Evolutionary conservation across 306 rosid genomes (phyloP).

Genomic region (Castanea sativa): DNA sequence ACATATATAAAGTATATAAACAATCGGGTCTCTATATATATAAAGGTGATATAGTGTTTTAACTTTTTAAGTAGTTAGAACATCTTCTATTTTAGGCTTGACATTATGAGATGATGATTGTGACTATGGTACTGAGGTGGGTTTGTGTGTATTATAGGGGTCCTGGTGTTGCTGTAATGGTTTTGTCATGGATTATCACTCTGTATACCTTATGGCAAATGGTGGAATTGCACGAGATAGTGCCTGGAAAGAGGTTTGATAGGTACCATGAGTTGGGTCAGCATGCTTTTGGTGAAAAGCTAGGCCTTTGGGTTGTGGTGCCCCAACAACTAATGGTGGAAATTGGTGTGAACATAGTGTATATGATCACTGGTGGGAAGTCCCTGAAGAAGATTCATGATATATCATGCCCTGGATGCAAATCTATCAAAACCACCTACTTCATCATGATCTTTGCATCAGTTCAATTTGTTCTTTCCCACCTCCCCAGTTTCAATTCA

Average conservation of each 20-base stretch:
- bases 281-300: conserved; percentile 36
- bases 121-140: not conserved
- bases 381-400: conserved; percentile 36
- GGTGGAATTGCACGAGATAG: conserved; percentile 46
- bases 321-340: conserved; percentile 45
- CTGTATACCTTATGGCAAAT: conserved; percentile 46
- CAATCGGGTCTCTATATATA: no score
- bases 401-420: conserved; percentile 16
- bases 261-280: conserved; percentile 50
- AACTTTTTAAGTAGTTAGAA: no score
- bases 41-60: no score
- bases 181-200: conserved; percentile 45
- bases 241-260: conserved; percentile 42
- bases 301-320: conserved; percentile 41
- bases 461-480: conserved; percentile 38
- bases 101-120: not conserved
- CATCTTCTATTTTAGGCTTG: no score
- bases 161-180: conserved; percentile 29
- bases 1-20: no score
- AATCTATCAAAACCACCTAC: conserved; percentile 37
- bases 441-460: conserved; percentile 42
- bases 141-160: conserved; percentile 26
- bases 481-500: conserved; percentile 46
- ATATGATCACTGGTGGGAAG: conserved; percentile 46
- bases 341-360: conserved; percentile 31